Conservation (phyloP, 2,329 filamentous ascomycete species). For the Pseudogymnoascus sp. region DNA sequence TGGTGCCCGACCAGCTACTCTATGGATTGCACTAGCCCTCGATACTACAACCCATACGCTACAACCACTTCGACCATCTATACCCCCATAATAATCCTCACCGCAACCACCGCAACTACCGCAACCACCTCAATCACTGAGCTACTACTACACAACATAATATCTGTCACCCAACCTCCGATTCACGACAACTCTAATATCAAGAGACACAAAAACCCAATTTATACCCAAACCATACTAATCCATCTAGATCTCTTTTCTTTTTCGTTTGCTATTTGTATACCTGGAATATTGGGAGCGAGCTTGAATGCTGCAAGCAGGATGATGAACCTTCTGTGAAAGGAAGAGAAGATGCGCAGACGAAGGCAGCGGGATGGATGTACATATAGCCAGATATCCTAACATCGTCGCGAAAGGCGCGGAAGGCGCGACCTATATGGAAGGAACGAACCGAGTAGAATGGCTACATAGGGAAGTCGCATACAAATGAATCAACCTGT, state of each 20-base stretch:
- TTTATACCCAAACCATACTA: constrained; percentile 4
- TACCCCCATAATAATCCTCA: neutral
- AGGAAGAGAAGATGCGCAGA: neutral
- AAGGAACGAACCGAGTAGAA: neutral
- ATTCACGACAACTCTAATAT: neutral
- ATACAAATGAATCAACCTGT: neutral
- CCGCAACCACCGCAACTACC: neutral
- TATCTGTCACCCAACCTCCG: neutral
- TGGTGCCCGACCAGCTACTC: neutral
- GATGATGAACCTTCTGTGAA: neutral
- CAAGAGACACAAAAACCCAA: neutral
- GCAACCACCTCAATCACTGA: neutral
- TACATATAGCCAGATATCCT: neutral
- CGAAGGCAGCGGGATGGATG: neutral
- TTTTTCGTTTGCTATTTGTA: neutral
- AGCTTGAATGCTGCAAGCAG: neutral
- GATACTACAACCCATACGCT: neutral
- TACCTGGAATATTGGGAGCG: neutral
- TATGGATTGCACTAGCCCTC: neutral
- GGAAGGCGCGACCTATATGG: neutral
- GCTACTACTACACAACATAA: neutral
- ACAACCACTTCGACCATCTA: neutral
- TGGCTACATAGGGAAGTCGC: neutral
- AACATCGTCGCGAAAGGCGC: neutral
- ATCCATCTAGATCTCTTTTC: neutral